Evolutionary conservation across 495 filamentous ascomycete genomes (phyloP), one percentile per base, ranked within the genome.

Genomic region (Hypomontagnella monticulosa): DNA sequence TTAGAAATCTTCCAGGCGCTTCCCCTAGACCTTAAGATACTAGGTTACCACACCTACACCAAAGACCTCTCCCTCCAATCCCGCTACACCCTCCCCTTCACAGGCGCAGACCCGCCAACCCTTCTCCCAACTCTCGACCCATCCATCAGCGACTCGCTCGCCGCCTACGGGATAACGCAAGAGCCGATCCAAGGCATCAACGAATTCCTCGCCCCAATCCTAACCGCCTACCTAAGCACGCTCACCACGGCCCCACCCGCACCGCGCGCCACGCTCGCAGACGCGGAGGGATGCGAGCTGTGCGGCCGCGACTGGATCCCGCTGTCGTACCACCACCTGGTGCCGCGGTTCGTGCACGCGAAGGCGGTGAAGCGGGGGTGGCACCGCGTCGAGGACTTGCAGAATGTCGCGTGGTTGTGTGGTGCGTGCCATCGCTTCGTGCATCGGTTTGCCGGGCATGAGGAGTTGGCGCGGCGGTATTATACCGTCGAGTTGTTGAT

Each of bases 381-480:
- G 92, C 90, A 93, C 80, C 82, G 84, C 12, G 86, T 87, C 62
- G 88, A 88, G 80, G 83, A 85, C 78, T 67, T 94, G 76, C 85
- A 91, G 73, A 92, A 85, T 72, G 92, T 96, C 20, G 93, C 93
- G 27, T 97, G 92, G 92, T 74, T 97, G 69, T 96, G 93, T 79
- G 83, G 92, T 16, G 91, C 93, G 12, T 97, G 93, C 69, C 93
- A 97, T 83, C 84, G 82, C 32, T 92, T 93, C 72, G 91, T 96
- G 74, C 93, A 97, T 83, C 75, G 85, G 33, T 84, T 91, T 68
- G 88, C 86, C 11, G 79, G 76, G 3, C 92, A 94, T 72, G 93
- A 97, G 83, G 91, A 91, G 70, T 75, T 97, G 66, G 92, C 91
- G 10, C 81, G 82, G 71, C 79, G 88, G 74, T 93, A 79, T 75